These are phyloP conservation scores for Dimargaris cristalligena DNA, from an alignment of 192 early-diverging fungal species.

Conservation along the genomic window DNA sequence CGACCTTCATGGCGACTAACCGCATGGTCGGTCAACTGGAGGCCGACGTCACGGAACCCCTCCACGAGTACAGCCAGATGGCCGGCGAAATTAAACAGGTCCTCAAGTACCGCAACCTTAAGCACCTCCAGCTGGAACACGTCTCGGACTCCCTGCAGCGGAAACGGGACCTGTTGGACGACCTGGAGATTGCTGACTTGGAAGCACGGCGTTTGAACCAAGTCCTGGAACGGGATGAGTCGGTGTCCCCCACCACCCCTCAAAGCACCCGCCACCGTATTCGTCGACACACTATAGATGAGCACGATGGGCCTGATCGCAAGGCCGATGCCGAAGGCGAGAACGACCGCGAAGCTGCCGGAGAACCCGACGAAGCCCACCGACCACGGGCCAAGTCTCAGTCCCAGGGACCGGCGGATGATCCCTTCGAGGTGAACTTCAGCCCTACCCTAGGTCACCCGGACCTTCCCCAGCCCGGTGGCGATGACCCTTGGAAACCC, in stretches of 20 bases:
- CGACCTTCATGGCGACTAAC: slow-evolving; percentile 54
- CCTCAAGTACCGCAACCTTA: slow-evolving; percentile 64
- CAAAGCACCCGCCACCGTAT: neutral
- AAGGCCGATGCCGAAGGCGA: neutral
- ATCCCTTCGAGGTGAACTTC: neutral
- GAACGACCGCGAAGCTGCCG: neutral
- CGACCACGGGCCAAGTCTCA: neutral
- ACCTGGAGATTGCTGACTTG: slow-evolving; percentile 43
- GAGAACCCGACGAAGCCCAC: too few species aligned
- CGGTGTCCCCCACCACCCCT: neutral
- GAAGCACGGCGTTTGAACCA: slow-evolving; percentile 55
- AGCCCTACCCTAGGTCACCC: neutral
- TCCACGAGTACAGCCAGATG: slow-evolving; percentile 83
- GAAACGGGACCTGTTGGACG: slow-evolving; percentile 46
- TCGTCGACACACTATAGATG: too few species aligned
- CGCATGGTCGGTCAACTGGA: slow-evolving; percentile 57
- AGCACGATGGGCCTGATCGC: too few species aligned
- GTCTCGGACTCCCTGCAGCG: slow-evolving; percentile 52
- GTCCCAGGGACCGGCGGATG: neutral
- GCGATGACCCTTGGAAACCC: too few species aligned
- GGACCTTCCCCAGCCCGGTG: neutral
- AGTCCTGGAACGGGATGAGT: slow-evolving; percentile 26
- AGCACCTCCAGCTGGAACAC: slow-evolving; percentile 71
- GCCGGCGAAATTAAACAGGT: slow-evolving; percentile 74
- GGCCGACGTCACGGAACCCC: slow-evolving; percentile 57